Percentiles rank a stretch among this genome's conserved stretches.
Evolutionary conservation across 176 grass and related monocot genomes (phyloP).

Genomic region (Avena eriantha): DNA sequence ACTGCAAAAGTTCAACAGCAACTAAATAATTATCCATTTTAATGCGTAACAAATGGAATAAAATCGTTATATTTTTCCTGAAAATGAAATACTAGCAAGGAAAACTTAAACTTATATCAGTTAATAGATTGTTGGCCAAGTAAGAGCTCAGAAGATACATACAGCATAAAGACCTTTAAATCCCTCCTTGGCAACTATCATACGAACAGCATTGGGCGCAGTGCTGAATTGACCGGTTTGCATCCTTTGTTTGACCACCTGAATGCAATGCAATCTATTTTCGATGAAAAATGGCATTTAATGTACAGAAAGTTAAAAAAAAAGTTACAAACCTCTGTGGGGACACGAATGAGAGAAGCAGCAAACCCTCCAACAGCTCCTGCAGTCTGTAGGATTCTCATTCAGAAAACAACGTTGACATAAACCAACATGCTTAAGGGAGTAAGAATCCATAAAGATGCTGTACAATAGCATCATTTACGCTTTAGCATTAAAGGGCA

Average conservation of each 20-base stretch:
- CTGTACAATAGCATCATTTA: background rate
- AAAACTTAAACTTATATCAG: background rate
- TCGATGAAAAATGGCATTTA: background rate
- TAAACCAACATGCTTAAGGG: slow-evolving; percentile 36
- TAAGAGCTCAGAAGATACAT: slow-evolving; percentile 48
- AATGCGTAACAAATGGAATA: background rate
- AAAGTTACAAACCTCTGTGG: slow-evolving; percentile 86
- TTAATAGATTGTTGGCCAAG: background rate
- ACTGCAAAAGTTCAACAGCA: background rate
- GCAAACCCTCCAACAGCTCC: slow-evolving; percentile 89
- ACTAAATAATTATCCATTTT: slow-evolving; percentile 4
- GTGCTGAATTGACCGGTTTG: slow-evolving; percentile 85
- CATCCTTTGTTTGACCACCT: slow-evolving; percentile 98
- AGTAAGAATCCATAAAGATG: slow-evolving; percentile 13
- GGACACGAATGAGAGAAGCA: slow-evolving; percentile 89
- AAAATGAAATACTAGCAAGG: background rate
- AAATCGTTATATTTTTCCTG: background rate
- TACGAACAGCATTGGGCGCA: slow-evolving; percentile 73
- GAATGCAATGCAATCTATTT: slow-evolving; percentile 30
- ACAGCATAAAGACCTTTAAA: slow-evolving; percentile 87
- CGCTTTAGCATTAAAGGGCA: background rate
- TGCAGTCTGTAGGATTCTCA: slow-evolving; percentile 59
- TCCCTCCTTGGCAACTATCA: slow-evolving; percentile 88
- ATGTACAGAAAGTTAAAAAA: background rate
- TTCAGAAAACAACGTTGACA: slow-evolving; percentile 34